These are phyloP conservation scores for Fusarium nodosum DNA, from an alignment of 2,329 filamentous ascomycete species.

Conservation along the genomic window DNA sequence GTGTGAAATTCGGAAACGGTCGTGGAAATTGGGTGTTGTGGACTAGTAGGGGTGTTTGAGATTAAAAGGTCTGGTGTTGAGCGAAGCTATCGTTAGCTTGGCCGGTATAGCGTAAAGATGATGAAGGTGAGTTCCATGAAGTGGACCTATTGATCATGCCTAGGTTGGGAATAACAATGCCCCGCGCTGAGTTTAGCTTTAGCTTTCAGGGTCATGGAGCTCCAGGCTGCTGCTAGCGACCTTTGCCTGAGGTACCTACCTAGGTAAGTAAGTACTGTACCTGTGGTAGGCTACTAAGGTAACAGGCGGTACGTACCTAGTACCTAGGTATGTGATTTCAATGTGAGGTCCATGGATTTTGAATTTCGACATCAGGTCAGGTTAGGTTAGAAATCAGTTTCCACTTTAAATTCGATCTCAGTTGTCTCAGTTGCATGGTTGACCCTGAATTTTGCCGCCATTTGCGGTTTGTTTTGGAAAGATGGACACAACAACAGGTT, in stretches of 20 bases:
- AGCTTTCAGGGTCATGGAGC: not conserved
- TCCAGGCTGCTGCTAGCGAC: slow-evolving; percentile 4
- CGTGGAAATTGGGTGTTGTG: not conserved
- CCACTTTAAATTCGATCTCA: slow-evolving; percentile 28
- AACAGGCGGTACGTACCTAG: not conserved
- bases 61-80: slow-evolving; percentile 10
- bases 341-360: slow-evolving; percentile 23
- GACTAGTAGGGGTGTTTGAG: slow-evolving; percentile 4
- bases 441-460: slow-evolving; percentile 21
- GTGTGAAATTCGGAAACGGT: not conserved
- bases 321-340: not conserved
- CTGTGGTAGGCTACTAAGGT: not conserved
- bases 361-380: slow-evolving; percentile 10
- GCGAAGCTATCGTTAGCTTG: slow-evolving; percentile 30
- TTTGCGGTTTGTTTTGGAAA: not conserved
- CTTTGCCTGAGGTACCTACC: too few relatives aligned
- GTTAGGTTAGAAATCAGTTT: slow-evolving; percentile 31
- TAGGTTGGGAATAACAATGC: slow-evolving; percentile 31
- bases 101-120: slow-evolving; percentile 14
- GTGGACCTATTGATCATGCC: not conserved
- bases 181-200: slow-evolving; percentile 29
- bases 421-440: slow-evolving; percentile 25
- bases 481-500: not conserved
- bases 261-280: too few relatives aligned
- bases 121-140: slow-evolving; percentile 15